A percentile compares a stretch with the other conserved stretches of the same genome.
These are phyloP conservation scores for Aspergillus hancockii DNA, from an alignment of 495 filamentous ascomycete genomes.

Conservation along the genomic window DNA sequence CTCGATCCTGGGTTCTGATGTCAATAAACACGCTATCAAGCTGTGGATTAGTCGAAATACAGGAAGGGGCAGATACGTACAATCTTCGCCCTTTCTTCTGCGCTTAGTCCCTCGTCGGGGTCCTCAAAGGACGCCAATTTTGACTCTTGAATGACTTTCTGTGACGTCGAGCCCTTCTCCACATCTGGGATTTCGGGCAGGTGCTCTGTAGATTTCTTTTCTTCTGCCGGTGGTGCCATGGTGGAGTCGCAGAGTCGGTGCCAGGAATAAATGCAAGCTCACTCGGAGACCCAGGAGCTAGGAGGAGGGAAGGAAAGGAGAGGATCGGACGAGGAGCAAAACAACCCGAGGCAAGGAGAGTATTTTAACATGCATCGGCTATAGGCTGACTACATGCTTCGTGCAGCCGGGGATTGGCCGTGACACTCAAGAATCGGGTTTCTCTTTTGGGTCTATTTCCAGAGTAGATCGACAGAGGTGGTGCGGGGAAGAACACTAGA, in stretches of 20 bases:
- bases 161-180: slow-evolving; percentile 19
- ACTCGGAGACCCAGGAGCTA: no score
- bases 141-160: slow-evolving; percentile 6
- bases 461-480: no score
- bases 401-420: no score
- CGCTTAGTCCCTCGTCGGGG: slow-evolving; percentile 68
- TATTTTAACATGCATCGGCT: no score
- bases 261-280: no score
- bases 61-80: slow-evolving; percentile 44
- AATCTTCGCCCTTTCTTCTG: slow-evolving; percentile 65
- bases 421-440: no score
- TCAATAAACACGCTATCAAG: neutral
- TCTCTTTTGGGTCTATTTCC: no score
- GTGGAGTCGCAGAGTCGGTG: neutral
- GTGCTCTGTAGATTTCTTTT: slow-evolving; percentile 16
- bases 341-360: no score
- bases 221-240: slow-evolving; percentile 20
- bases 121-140: slow-evolving; percentile 45
- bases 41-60: neutral
- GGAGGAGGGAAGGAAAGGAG: no score
- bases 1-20: slow-evolving; percentile 54
- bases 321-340: no score
- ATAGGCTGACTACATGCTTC: no score
- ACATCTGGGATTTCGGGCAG: slow-evolving; percentile 21
- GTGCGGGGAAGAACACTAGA: no score